Evolutionary conservation across 2,329 filamentous ascomycete genomes (phyloP).

Genomic region (Diplodia corticola): DNA sequence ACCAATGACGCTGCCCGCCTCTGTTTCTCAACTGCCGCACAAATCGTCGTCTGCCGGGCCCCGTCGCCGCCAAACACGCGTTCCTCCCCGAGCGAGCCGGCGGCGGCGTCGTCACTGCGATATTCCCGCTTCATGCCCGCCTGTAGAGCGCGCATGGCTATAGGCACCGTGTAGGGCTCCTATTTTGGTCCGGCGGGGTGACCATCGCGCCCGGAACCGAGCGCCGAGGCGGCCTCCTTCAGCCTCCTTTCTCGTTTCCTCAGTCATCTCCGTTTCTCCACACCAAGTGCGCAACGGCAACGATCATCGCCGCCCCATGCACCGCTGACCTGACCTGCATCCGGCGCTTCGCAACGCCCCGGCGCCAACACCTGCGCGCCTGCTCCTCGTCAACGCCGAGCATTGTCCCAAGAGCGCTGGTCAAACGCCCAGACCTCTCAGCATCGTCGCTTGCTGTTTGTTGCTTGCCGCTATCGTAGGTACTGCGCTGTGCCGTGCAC

Average conservation of each 20-base stretch:
- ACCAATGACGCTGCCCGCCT: background rate
- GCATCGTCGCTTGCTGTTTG: background rate
- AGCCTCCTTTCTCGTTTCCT: slow-evolving; percentile 17
- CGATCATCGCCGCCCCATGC: background rate
- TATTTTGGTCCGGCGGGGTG: background rate
- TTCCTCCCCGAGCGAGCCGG: background rate
- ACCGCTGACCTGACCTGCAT: background rate
- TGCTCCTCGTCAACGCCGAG: background rate
- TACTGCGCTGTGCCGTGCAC: background rate
- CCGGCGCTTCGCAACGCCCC: background rate
- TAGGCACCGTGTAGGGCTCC: no score
- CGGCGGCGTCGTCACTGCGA: background rate
- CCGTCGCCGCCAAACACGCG: background rate
- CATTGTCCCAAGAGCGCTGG: background rate
- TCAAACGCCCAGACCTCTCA: background rate
- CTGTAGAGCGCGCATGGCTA: background rate
- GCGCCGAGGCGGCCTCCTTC: background rate
- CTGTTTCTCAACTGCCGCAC: background rate
- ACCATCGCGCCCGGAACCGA: background rate
- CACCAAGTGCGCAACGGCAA: slow-evolving; percentile 1
- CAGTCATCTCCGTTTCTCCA: slow-evolving; percentile 16
- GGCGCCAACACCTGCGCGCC: background rate
- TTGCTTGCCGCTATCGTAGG: no score
- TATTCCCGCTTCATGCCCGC: background rate
- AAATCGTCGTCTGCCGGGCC: background rate